These are phyloP conservation scores for Tulasnella sp. DNA, from an alignment of 768 basidiomycete genomes.

Conservation along the genomic window DNA sequence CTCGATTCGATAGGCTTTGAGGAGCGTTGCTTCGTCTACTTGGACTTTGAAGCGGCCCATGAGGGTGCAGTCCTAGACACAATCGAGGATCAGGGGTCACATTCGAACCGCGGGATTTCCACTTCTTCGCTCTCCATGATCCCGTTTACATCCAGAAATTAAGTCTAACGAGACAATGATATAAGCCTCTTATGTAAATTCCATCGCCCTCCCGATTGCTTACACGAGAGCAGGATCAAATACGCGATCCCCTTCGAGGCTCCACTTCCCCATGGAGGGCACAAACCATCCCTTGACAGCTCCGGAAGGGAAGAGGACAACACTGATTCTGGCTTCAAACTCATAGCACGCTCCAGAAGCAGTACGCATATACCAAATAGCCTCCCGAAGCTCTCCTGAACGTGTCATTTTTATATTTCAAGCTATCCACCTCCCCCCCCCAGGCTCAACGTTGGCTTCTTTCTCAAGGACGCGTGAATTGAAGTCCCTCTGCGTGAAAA, in stretches of 20 bases:
- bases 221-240: background rate
- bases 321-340: background rate
- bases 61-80: background rate
- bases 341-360: background rate
- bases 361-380: background rate
- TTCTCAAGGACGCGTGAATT: background rate
- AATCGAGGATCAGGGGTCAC: background rate
- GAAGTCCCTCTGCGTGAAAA: background rate
- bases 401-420: background rate
- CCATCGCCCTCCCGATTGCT: too few relatives aligned
- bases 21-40: slow-evolving; percentile 70
- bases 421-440: background rate
- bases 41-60: slow-evolving; percentile 27
- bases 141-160: background rate
- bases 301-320: background rate
- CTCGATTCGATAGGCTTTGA: slow-evolving; percentile 82
- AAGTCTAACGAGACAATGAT: background rate
- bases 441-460: background rate
- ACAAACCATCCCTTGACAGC: background rate
- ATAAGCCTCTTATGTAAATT: too few relatives aligned
- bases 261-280: background rate
- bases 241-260: background rate
- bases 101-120: background rate
- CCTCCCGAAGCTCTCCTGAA: background rate
- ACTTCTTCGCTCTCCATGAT: background rate